Conservation (phyloP, 768 basidiomycete species). For the Phlegmacium glaucopus region DNA sequence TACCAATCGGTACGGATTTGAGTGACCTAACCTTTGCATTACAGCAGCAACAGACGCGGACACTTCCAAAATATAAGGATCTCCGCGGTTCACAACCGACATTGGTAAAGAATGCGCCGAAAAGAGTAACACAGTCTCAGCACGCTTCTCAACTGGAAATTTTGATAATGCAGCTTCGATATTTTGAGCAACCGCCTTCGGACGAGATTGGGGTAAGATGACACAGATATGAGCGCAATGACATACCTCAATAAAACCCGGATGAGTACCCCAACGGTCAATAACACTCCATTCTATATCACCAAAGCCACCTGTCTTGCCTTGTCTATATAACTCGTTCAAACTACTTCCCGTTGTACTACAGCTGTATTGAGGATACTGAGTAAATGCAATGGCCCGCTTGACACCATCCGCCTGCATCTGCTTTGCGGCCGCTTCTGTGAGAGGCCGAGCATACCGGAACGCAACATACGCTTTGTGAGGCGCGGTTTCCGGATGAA, state of each 20-base stretch:
- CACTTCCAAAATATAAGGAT: constrained; percentile 95
- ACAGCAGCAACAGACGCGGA: constrained; percentile 91
- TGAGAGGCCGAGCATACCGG: constrained; percentile 88
- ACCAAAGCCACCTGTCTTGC: constrained; percentile 57
- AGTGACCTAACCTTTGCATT: constrained; percentile 79
- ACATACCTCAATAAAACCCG: constrained; percentile 89
- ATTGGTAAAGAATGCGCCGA: constrained; percentile 98
- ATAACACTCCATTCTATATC: constrained; percentile 94
- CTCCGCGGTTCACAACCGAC: constrained; percentile 98
- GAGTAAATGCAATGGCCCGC: constrained; percentile 93
- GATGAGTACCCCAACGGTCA: constrained; percentile 96
- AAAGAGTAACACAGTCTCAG: constrained; percentile 82
- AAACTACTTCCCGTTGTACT: constrained; percentile 97
- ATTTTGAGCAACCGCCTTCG: constrained; percentile 86
- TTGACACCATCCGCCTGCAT: constrained; percentile 90
- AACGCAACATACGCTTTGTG: constrained; percentile 97
- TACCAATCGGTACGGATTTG: constrained; percentile 87
- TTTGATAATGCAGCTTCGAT: constrained; percentile 78
- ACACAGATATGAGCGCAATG: neutral
- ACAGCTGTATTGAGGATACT: constrained; percentile 98
- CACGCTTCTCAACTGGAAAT: constrained; percentile 69
- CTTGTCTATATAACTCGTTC: constrained; percentile 82
- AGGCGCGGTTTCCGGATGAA: constrained; percentile 90
- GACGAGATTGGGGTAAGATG: constrained; percentile 5
- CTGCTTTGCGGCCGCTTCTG: constrained; percentile 74